Evolutionary conservation across 148 eudicot genomes (phyloP), one percentile per base, ranked within the genome.

Genomic region (Rhododendron griersonianum): DNA sequence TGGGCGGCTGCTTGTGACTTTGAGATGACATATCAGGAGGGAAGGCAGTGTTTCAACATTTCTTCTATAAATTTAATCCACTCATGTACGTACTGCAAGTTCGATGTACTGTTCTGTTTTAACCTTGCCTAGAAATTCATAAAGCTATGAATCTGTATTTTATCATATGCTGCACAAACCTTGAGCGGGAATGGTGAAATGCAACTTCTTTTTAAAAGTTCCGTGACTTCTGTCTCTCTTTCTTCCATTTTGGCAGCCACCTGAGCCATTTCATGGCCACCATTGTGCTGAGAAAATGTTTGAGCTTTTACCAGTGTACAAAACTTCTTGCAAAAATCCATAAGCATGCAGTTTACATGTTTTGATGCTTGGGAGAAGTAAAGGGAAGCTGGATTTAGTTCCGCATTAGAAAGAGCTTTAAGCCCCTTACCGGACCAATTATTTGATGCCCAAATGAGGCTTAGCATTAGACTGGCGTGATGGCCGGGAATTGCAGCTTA

Each of bases 1-100:
- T 90, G 87, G 94, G 94, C 67, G 94, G 94, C 79, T 86, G 92
- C 87, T 11, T 83, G 86, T 92, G 86, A 85, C 16, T 77, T 86
- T 83, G 53, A 14, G 41, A 76, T 35, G 61, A 45, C 9, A 50
- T 78, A 51, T 30, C 48, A 69, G 61, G 21, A 71, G 57, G 81
- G 78, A 50, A 78, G 78, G 83, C 65, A 63, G 80, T 87, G 45
- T 50, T 67, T 51, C 21, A 16, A 48, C 71, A 48, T 44, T 78
- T 87, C 25, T 23, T 51, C 57, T 16, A 30, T 51, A 50, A 28
- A 59, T 67, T 65, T 45, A 33, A 59, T 35, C 63, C 25, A 28
- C 28, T 80, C 33, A 18, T 55, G 28, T 35, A 53, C 25, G 67
- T 35, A 84, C 86, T 75, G 14, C 7, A 7, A 55, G 23, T 74